phyloP scores from a whole-genome alignment of 768 basidiomycete species.

The Mrakia gelida region DNA sequence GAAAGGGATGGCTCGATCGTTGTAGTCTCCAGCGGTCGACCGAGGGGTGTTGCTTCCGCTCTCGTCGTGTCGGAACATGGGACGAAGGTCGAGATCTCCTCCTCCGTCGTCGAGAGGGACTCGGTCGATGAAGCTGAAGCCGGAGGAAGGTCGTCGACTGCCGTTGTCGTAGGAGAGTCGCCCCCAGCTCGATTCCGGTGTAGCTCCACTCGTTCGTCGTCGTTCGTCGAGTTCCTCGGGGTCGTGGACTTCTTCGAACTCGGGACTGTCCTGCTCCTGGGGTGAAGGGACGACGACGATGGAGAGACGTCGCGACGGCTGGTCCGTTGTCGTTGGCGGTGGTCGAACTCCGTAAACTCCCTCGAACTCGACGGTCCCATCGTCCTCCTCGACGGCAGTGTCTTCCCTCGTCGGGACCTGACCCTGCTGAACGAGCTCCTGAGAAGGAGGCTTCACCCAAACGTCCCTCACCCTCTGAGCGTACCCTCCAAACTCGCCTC shows the following conservation, averaged over 20 bases:
- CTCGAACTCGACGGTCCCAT: constrained; percentile 12
- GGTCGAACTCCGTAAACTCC: constrained; percentile 7
- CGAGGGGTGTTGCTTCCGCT: constrained; percentile 4
- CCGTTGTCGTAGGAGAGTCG: not conserved
- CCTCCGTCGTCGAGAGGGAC: constrained; percentile 8
- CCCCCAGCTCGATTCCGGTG: constrained; percentile 1
- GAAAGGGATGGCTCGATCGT: constrained; percentile 18
- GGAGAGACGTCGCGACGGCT: not conserved
- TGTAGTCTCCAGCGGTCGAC: constrained; percentile 15
- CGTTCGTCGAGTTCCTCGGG: not conserved
- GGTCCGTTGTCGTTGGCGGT: not conserved
- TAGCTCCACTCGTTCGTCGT: not conserved
- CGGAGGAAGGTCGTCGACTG: constrained; percentile 1
- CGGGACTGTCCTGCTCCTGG: not conserved
- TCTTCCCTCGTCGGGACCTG: too few species aligned
- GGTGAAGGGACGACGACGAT: not conserved
- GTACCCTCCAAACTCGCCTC: not conserved
- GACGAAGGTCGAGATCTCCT: constrained; percentile 13
- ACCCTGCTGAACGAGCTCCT: not conserved
- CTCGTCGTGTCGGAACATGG: constrained; percentile 1
- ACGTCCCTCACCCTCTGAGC: not conserved
- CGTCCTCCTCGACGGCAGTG: not conserved
- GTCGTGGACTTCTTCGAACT: not conserved
- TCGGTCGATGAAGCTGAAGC: constrained; percentile 7
- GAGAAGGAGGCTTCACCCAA: not conserved